Evolutionary conservation across 2,329 filamentous ascomycete species (phyloP), one percentile per base, ranked within the genome.

Genomic region (Xylaria sp.): DNA sequence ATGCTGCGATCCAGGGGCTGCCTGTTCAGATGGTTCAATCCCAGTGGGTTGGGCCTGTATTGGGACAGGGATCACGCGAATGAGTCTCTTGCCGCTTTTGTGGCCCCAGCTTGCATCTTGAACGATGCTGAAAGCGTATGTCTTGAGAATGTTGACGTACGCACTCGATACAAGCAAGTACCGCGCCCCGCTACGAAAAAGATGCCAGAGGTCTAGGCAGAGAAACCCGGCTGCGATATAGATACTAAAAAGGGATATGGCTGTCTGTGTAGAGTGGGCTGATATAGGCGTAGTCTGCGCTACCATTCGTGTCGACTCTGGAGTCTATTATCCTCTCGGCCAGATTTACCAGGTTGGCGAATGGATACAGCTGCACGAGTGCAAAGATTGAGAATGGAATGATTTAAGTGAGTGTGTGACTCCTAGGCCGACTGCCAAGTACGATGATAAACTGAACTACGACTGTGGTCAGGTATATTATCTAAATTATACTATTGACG

Each of bases 301-400:
- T 46, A 7, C 41, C 18, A 18, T 46, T 46, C 7, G 41, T 46
- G 6, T 20, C 41, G 41, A 46, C 15, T 46, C n/a, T 46, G 6
- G n/a, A 46, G 18, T 46, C 41, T 18, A 46, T 46, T 46, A 46
- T 46, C 18, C 41, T 46, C 13, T 20, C n/a, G 15, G 41, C 41
- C 18, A 46, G 15, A 46, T 46, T 46, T 18, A 46, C 5, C 15
- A 44, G 13, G 18, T 44, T 44, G 13, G 18, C 13, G 18, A 18
- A 44, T 44, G n/a, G 41, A 18, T 44, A 44, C 18, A 46, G 18
- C 41, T 46, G 13, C n/a, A 46, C 41, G 15, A 46, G 15, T 8
- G 41, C 41, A 46, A 46, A 46, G 18, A 46, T 46, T 46, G 41
- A 46, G 13, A 46, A 46, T 46, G 41, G n/a, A n/a, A 46, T 46